These are phyloP conservation scores for Monilinia vaccinii-corymbosi DNA, from an alignment of 2,329 filamentous ascomycete species.

Conservation along the genomic window DNA sequence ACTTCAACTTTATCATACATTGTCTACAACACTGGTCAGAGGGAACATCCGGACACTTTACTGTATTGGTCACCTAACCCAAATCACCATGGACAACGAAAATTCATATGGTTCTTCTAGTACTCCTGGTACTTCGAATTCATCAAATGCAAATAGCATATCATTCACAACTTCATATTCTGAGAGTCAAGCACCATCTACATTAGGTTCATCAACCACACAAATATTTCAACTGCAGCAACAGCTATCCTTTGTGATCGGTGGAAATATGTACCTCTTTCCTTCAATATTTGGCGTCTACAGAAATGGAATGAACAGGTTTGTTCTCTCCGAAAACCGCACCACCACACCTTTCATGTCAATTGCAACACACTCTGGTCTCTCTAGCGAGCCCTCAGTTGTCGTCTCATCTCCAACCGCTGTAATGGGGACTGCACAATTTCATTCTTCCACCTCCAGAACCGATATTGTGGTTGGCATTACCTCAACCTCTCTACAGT, in stretches of 20 bases:
- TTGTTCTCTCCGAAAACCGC: neutral
- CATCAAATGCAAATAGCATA: neutral
- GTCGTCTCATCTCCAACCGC: neutral
- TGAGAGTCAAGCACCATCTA: neutral
- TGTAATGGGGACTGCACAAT: neutral
- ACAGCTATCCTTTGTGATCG: neutral
- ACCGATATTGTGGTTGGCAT: neutral
- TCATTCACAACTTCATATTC: neutral
- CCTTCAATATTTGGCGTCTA: constrained; percentile 3
- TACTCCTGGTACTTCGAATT: neutral
- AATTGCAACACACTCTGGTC: neutral
- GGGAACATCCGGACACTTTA: neutral
- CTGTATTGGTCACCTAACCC: neutral
- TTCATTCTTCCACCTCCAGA: neutral
- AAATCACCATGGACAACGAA: neutral
- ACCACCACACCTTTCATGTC: neutral
- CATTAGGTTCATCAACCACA: neutral
- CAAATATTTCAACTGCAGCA: neutral
- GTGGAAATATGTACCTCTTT: neutral
- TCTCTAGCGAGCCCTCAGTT: neutral
- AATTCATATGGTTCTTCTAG: neutral
- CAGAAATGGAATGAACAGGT: neutral
- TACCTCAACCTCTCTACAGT: neutral
- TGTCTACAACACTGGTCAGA: neutral
- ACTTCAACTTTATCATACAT: neutral